These are phyloP conservation scores for Chiua sp. DNA, from an alignment of 1,284 basidiomycete species.

Conservation along the genomic window DNA sequence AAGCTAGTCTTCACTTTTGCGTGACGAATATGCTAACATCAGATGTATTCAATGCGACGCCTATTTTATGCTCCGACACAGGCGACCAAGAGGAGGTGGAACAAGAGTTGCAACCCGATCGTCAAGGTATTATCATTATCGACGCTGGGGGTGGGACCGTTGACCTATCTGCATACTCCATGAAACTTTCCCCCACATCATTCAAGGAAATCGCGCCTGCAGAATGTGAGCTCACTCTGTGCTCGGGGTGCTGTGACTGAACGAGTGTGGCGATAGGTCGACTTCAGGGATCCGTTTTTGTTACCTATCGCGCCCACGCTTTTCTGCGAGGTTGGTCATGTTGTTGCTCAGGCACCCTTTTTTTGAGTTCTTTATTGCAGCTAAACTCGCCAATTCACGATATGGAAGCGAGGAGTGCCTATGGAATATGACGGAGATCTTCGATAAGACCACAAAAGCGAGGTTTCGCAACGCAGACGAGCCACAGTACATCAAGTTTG, in stretches of 20 bases:
- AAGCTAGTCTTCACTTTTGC: conserved; percentile 55
- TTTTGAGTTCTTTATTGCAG: conserved; percentile 26
- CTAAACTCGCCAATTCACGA: conserved; percentile 35
- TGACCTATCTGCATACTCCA: conserved; percentile 55
- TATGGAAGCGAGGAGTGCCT: conserved; percentile 47
- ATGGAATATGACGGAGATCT: conserved; percentile 51
- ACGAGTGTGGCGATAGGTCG: conserved; percentile 34
- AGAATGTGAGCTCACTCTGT: conserved; percentile 39
- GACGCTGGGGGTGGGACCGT: conserved; percentile 65
- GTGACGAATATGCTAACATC: conserved; percentile 35
- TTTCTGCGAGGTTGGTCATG: conserved; percentile 38
- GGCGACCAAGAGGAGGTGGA: conserved; percentile 20
- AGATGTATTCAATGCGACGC: conserved; percentile 17
- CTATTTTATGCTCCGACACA: conserved; percentile 16
- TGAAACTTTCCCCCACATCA: conserved; percentile 30
- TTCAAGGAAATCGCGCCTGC: conserved; percentile 46
- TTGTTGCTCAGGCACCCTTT: not conserved
- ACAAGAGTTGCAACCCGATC: conserved; percentile 19
- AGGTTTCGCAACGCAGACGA: conserved; percentile 47
- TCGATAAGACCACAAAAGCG: conserved; percentile 57
- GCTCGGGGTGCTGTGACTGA: not conserved
- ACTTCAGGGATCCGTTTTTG: conserved; percentile 44
- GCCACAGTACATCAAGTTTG: conserved; percentile 55
- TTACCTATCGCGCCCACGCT: conserved; percentile 44
- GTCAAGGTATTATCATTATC: conserved; percentile 52